Evolutionary conservation across 1,139 yeast species (phyloP), one percentile per base, ranked within the genome.

Genomic region (Yamadazyma taylorii): DNA sequence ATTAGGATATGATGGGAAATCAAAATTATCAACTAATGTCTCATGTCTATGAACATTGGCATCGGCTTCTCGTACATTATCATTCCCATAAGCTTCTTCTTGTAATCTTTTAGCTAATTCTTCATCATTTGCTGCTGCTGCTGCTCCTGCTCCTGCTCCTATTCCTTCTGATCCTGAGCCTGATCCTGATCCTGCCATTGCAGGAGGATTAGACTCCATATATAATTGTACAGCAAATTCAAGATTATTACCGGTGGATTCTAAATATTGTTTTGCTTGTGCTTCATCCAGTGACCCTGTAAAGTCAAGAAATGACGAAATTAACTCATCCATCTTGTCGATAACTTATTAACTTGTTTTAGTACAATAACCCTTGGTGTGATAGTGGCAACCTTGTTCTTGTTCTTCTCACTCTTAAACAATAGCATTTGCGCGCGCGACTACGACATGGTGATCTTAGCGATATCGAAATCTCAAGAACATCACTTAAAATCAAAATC

Each of bases 151-250:
- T 5, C n/a, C 25, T n/a, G 24, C 34, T 16, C 24, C 63, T 10
- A 56, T 14, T 11, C 13, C 25, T 14, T 22, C 29, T 6, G 34
- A 33, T 22, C 32, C 35, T 23, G 41, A 30, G 29, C 38, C 28
- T 5, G 22, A 13, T 15, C 30, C 30, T 3, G 43, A 24, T 5
- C 40, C 32, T 19, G 49, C 46, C 17, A 49, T 40, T 13, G 53
- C 55, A 45, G 53, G 65, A 42, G 55, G 66, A 57, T 49, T 65
- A 43, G 50, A 67, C 55, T 94, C 98, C 68, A 86, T 81, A 61
- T 67, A 94, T 34, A 94, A 66, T 9, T 90, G 79, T 6, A 94
- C 87, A 0, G 98, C 98, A 21, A 81, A 77, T 44, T 90, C 96
- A 32, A 92, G 59, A 55, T 88, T 80, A 40, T 82, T 81, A 36